Conservation (phyloP, 2,329 filamentous ascomycete species). For the Botrytis aclada region DNA sequence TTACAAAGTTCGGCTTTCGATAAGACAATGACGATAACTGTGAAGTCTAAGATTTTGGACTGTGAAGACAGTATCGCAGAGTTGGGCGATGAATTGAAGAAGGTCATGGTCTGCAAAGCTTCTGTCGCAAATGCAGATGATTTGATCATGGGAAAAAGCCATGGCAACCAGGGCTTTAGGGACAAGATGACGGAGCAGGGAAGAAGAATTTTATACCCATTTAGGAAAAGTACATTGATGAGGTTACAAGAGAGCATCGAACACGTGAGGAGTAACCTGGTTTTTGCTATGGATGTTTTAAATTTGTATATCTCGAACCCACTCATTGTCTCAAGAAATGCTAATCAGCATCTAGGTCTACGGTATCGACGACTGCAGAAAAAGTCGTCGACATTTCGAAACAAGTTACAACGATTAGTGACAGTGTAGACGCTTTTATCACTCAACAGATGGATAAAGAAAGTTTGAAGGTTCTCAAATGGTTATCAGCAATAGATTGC, state of each 20-base stretch:
- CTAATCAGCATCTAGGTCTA: constrained; percentile 2
- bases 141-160: not conserved
- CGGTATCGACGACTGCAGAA: constrained; percentile 3
- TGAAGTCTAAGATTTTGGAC: constrained; percentile 10
- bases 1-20: constrained; percentile 1
- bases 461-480: constrained; percentile 13
- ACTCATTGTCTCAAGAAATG: not conserved
- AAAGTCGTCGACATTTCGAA: constrained; percentile 12
- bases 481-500: constrained; percentile 42
- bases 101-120: constrained; percentile 12
- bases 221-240: constrained; percentile 24
- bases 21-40: not conserved
- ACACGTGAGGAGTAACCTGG: constrained; percentile 20
- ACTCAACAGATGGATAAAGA: constrained; percentile 16
- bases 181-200: constrained; percentile 21
- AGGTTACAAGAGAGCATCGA: constrained; percentile 21
- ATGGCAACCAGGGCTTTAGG: not conserved
- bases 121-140: not conserved
- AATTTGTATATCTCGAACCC: constrained; percentile 17
- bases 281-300: constrained; percentile 19
- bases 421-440: constrained; percentile 10
- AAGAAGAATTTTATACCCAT: constrained; percentile 23
- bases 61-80: constrained; percentile 15
- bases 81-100: constrained; percentile 13
- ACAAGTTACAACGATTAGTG: constrained; percentile 13